Conservation (phyloP, 345 rosid genomes). For the Euphorbia pulcherrima region DNA sequence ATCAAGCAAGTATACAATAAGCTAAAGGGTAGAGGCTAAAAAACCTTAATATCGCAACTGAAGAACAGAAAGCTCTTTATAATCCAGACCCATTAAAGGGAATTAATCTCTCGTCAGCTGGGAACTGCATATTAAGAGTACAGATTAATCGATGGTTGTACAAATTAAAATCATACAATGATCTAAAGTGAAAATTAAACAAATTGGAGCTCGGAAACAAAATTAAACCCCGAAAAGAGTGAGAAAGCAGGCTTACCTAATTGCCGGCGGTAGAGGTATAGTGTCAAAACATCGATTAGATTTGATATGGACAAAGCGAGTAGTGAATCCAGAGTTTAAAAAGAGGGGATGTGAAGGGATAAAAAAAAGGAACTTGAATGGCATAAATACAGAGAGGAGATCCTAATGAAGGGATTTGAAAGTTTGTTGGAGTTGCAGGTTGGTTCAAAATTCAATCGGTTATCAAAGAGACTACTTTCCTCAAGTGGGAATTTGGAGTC, state of each 20-base stretch:
- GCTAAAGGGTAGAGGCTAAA: constrained; percentile 19
- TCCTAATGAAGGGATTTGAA: not conserved
- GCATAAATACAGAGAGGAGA: not conserved
- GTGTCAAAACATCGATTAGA: not conserved
- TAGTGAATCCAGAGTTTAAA: not conserved
- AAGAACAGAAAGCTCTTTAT: constrained; percentile 5
- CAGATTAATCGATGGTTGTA: not conserved
- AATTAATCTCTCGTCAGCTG: constrained; percentile 2
- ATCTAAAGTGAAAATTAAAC: not conserved
- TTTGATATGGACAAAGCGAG: not conserved
- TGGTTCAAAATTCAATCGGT: not conserved
- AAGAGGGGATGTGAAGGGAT: not conserved
- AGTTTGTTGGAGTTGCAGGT: not conserved
- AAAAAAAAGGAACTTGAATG: not conserved
- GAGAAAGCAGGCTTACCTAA: not conserved
- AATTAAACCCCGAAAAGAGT: not conserved
- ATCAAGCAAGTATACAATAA: constrained; percentile 14
- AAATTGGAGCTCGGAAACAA: not conserved
- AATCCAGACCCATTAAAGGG: constrained; percentile 7
- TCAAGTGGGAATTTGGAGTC: not conserved
- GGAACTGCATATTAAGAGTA: not conserved
- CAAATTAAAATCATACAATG: not conserved
- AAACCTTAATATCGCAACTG: constrained; percentile 26
- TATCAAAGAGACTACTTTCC: not conserved
- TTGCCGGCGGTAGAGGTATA: not conserved